phyloP scores from a whole-genome alignment of 371 early-diverging fungal genomes.

The Circinella minor region DNA sequence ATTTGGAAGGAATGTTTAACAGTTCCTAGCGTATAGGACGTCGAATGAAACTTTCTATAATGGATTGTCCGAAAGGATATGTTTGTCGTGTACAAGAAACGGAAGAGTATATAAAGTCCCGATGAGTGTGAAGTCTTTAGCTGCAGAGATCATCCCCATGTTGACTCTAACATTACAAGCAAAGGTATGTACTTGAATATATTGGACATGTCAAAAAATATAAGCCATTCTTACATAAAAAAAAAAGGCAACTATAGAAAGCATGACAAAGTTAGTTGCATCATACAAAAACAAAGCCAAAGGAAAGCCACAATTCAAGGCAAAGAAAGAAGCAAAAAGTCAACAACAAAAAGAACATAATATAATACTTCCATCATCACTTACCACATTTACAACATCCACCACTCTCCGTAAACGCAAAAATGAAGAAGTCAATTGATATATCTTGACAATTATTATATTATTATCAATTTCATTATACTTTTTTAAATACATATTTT shows the following conservation, averaged over 20 bases:
- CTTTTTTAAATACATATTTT: background rate
- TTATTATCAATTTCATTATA: background rate
- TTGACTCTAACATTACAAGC: background rate
- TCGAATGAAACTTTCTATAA: conserved; percentile 4
- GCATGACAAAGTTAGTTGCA: background rate
- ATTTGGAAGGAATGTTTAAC: background rate
- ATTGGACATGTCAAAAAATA: background rate
- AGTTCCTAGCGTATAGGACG: background rate
- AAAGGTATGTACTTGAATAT: conserved; percentile 6
- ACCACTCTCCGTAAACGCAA: background rate
- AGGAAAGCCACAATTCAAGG: conserved; percentile 7
- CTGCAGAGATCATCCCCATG: background rate
- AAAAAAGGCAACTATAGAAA: background rate
- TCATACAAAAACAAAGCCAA: background rate
- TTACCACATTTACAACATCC: background rate
- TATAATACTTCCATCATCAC: conserved; percentile 1
- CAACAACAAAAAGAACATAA: background rate
- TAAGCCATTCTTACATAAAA: conserved; percentile 3
- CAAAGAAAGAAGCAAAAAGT: background rate
- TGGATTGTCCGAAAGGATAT: conserved; percentile 14
- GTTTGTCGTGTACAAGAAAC: conserved; percentile 12
- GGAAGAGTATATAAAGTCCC: conserved; percentile 12
- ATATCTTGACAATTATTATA: background rate
- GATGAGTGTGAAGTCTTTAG: background rate
- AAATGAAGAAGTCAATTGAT: background rate